Base-by-base conservation (phyloP, 202 grass and related monocot genomes). In the Digitaria exilis region DNA sequence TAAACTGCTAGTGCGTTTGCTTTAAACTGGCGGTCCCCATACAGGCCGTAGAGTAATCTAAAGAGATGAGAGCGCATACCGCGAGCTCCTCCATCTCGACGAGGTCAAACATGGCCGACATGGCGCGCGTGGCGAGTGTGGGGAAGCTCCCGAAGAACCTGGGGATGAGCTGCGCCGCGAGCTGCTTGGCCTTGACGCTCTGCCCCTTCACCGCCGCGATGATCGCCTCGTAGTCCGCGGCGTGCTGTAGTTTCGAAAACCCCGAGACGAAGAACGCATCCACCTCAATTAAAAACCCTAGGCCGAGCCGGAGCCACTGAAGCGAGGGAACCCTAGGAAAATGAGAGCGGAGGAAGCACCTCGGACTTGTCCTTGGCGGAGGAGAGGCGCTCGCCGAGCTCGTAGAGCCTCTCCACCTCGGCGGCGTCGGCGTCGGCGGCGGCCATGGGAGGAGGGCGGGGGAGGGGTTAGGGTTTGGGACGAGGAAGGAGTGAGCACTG, bases 351-450 rank as follows among this genome's bases (percentile, higher is more conserved):
- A 2, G 4, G 59, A 63, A 54, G 77, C 64, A 98, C 96, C 93
- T 91, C 78, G 43, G 93, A 87, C 86, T 94, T 99, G 84, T 99
- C 93, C 71, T 99, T 90, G 26, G 91, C 91, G 48, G 89, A 92
- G 69, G 85, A 94, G 19, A 99, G 96, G 68, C 89, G 89, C 81
- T 99, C 93, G 31, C 96, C 91, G 50, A 94, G 92, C 87, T 99
- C 91, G 84, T 99, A 99, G 55, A 99, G 93, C 70, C 89, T 89
- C 86, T 99, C 96, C 48, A 99, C 96, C 89, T 96, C 96, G 42
- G 91, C 91, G 31, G 93, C 87, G 46, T 95, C 92, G 73, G 87
- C 85, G 35, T 82, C 86, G 80, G 90, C 85, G 43, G 91, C 80
- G 42, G 96, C 89, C 93, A 96, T 96, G 19, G 41, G 34, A 37